Evolutionary conservation across 306 rosid species (phyloP), one percentile per base, ranked within the genome.

Genomic region (Dicorynia guianensis): DNA sequence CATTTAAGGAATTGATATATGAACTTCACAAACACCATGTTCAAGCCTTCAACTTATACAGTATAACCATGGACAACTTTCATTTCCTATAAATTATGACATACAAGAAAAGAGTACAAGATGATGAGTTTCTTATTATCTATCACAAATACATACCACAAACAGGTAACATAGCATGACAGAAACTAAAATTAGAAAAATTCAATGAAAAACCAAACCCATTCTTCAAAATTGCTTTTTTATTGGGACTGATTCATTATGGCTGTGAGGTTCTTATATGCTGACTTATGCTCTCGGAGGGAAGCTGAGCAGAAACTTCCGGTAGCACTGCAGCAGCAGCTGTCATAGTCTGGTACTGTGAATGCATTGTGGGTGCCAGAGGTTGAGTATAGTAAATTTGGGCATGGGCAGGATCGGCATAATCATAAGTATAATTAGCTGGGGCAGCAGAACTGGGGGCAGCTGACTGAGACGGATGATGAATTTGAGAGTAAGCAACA

Each of bases 271-370:
- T 82, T 76, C 85, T 86, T 78, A 88, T 83, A 85, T 84, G 96
- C 88, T 86, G 89, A 85, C 88, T 89, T 12, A 88, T 58, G 85
- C 74, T 78, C 44, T 92, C 89, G 5, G 82, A 52, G 17, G 93
- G 81, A 77, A 54, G 89, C 91, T 87, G 93, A 79, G 80, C 82
- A 15, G 91, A 89, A 64, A 53, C 81, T 56, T 86, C 91, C 0
- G 87, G 90, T 71, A 84, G 17, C 66, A 56, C 80, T 72, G 30
- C 82, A 59, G 77, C 85, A 18, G 87, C 67, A 18, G 87, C 76
- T 53, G 87, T 82, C 91, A 92, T 86, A 68, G 93, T 85, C 60
- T 89, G 97, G 70, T 89, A 88, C 77, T 92, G 92, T 68, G 92
- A 82, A 76, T 88, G 68, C 78, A 87, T 79, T 17, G 84, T 34